Conservation (phyloP, 2,329 filamentous ascomycete genomes). For the Furcasterigmium sp. region DNA sequence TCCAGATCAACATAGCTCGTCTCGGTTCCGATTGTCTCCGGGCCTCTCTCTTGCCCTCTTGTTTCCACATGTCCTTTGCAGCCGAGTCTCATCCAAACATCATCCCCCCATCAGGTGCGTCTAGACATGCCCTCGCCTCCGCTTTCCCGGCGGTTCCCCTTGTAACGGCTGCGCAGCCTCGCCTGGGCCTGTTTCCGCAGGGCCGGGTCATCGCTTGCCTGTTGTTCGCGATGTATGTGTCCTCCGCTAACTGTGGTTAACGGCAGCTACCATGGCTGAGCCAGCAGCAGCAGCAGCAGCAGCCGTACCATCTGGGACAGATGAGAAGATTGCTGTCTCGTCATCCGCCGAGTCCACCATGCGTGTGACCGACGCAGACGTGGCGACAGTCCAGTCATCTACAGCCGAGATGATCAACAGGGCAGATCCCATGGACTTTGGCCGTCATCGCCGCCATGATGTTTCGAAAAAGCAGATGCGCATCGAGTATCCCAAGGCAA, state of each 20-base stretch:
- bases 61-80: background rate
- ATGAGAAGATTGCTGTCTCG: constrained; percentile 1
- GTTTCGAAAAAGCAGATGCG: constrained; percentile 40
- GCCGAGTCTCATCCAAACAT: background rate
- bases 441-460: constrained; percentile 31
- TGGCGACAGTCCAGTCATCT: constrained; percentile 1
- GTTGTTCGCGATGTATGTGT: too few species aligned
- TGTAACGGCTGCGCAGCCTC: too few species aligned
- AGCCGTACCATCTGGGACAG: background rate
- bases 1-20: background rate
- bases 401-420: constrained; percentile 9
- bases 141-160: too few species aligned
- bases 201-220: too few species aligned
- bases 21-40: background rate
- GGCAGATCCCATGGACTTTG: constrained; percentile 32
- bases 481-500: constrained; percentile 38
- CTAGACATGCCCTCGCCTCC: constrained; percentile 1
- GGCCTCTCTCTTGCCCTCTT: background rate
- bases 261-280: background rate
- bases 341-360: background rate
- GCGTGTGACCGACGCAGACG: constrained; percentile 2
- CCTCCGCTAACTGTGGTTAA: too few species aligned
- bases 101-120: background rate
- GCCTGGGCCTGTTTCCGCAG: too few species aligned
- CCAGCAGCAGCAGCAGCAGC: background rate